Conservation (phyloP, 2,329 filamentous ascomycete species). For the Pseudocercospora eumusae region DNA sequence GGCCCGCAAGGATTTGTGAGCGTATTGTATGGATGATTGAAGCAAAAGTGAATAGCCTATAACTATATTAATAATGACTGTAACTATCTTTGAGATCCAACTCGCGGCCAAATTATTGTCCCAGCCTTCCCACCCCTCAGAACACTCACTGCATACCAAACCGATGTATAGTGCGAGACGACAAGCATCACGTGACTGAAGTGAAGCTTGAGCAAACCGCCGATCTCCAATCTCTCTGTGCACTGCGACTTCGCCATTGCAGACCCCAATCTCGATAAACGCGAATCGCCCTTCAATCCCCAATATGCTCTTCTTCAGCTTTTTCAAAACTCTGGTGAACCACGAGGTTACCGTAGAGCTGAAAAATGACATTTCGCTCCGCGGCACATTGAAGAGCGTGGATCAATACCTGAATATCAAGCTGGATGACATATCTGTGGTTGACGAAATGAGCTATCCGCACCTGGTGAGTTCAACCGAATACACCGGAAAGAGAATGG, state of each 20-base stretch:
- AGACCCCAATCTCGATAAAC: background rate
- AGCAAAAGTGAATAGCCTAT: conserved; percentile 6
- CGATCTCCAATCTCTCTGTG: background rate
- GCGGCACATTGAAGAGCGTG: conserved; percentile 91
- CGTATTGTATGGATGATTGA: background rate
- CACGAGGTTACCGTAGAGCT: conserved; percentile 97
- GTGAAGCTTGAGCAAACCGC: background rate
- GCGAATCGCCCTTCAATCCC: background rate
- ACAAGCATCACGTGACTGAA: background rate
- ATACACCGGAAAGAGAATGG: background rate
- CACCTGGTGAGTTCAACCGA: conserved; percentile 67
- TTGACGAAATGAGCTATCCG: conserved; percentile 92
- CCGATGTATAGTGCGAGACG: background rate
- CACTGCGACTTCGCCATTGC: background rate
- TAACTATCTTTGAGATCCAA: conserved; percentile 23
- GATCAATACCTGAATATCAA: conserved; percentile 99
- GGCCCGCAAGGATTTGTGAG: conserved; percentile 52
- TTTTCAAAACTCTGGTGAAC: conserved; percentile 62
- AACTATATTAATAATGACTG: conserved; percentile 17
- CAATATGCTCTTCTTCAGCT: conserved; percentile 32
- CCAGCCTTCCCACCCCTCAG: background rate
- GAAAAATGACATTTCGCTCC: conserved; percentile 98
- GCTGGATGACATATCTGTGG: conserved; percentile 88
- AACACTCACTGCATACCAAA: background rate
- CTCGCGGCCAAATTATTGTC: conserved; percentile 3